These are phyloP conservation scores for Candida methanosorbosa DNA, from an alignment of 805 yeast genomes.

Conservation along the genomic window DNA sequence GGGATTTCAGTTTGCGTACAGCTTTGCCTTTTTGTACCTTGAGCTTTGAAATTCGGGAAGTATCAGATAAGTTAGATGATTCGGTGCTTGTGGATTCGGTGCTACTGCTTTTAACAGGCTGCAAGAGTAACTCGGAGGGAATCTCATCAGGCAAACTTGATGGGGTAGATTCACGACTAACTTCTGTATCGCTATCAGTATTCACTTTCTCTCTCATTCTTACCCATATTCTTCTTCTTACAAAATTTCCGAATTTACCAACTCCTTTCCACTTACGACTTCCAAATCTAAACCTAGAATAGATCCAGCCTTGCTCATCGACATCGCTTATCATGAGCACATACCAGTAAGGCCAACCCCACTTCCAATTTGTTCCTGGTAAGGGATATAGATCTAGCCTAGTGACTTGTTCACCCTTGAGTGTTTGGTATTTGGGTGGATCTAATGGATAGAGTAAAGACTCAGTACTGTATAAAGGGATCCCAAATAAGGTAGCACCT, in stretches of 20 bases:
- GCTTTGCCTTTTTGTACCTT: too few relatives aligned
- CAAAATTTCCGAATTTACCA: conserved; percentile 39
- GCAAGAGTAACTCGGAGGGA: background rate
- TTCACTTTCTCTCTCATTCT: conserved; percentile 29
- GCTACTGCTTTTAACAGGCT: too few relatives aligned
- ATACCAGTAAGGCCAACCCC: conserved; percentile 52
- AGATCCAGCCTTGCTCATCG: conserved; percentile 53
- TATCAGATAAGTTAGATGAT: too few relatives aligned
- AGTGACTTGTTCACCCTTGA: conserved; percentile 30
- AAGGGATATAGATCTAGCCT: conserved; percentile 28
- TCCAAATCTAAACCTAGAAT: conserved; percentile 32
- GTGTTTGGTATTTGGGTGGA: conserved; percentile 39
- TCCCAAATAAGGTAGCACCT: conserved; percentile 43
- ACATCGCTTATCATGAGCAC: conserved; percentile 45
- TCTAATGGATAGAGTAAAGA: conserved; percentile 40
- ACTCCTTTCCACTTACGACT: conserved; percentile 42
- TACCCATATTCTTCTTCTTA: conserved; percentile 43
- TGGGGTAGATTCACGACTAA: background rate
- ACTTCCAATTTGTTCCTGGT: conserved; percentile 42
- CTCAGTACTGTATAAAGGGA: conserved; percentile 37
- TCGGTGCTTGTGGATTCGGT: too few relatives aligned
- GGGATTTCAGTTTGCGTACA: too few relatives aligned
- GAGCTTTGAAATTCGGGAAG: too few relatives aligned
- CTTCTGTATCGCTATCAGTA: background rate
- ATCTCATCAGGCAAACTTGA: too few relatives aligned